Conservation (phyloP, 2,329 filamentous ascomycete genomes). For the Arthroderma sp. region DNA sequence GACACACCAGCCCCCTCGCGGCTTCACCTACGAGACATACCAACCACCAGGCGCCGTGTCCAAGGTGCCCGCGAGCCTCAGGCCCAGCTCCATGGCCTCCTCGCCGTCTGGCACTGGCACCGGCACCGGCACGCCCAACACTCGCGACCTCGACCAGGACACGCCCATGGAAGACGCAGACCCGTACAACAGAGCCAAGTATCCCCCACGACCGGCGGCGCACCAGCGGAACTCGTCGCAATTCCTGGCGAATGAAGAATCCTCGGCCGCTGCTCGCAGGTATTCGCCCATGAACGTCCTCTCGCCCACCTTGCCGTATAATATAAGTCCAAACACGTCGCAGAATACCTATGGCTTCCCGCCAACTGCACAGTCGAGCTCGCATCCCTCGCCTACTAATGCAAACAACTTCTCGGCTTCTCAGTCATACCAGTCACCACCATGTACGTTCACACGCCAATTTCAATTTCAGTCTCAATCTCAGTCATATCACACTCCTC, state of each 20-base stretch:
- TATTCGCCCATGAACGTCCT: slow-evolving; percentile 94
- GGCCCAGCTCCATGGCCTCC: slow-evolving; percentile 41
- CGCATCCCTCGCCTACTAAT: slow-evolving; percentile 68
- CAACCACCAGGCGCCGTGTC: slow-evolving; percentile 35
- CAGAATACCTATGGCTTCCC: slow-evolving; percentile 44
- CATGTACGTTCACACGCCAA: slow-evolving; percentile 33
- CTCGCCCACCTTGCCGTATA: slow-evolving; percentile 69
- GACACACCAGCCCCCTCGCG: slow-evolving; percentile 42
- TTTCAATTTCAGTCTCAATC: background rate
- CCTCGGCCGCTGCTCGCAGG: slow-evolving; percentile 63
- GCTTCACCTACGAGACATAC: slow-evolving; percentile 59
- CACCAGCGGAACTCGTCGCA: slow-evolving; percentile 60
- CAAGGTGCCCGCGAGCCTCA: slow-evolving; percentile 19
- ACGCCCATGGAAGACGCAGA: slow-evolving; percentile 70
- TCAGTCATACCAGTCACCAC: slow-evolving; percentile 48
- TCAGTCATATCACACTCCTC: background rate
- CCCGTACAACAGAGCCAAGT: slow-evolving; percentile 74
- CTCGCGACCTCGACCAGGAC: slow-evolving; percentile 61
- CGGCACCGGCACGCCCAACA: slow-evolving; percentile 36
- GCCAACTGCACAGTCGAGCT: slow-evolving; percentile 37
- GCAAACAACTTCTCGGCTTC: slow-evolving; percentile 46
- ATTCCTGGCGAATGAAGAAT: slow-evolving; percentile 60
- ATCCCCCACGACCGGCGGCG: slow-evolving; percentile 69
- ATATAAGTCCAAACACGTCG: slow-evolving; percentile 48
- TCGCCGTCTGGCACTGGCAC: slow-evolving; percentile 38